These are phyloP conservation scores for Phyllosticta citrichinensis DNA, from an alignment of 2,329 filamentous ascomycete genomes.

Conservation along the genomic window DNA sequence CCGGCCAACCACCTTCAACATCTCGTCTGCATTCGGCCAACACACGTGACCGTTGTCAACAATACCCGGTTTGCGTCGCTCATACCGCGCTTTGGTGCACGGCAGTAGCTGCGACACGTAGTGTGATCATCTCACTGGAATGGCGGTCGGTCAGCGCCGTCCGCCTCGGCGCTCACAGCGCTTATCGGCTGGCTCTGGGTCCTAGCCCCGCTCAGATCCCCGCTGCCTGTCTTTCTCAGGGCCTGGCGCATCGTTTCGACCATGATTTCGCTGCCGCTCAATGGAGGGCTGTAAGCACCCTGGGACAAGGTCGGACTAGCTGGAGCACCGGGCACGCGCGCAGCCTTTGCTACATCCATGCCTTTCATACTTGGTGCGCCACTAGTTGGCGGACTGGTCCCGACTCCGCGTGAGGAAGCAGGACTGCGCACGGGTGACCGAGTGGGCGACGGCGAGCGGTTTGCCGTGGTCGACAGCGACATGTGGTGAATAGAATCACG, in stretches of 20 bases:
- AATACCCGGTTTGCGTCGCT: not conserved
- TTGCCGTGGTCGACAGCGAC: conserved; percentile 52
- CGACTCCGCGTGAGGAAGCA: conserved; percentile 58
- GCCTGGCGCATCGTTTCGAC: conserved; percentile 94
- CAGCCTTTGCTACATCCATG: conserved; percentile 51
- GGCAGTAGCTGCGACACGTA: not conserved
- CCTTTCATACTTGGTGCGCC: conserved; percentile 65
- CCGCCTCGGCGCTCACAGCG: conserved; percentile 29
- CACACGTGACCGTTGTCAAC: not conserved
- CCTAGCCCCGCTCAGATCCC: conserved; percentile 51
- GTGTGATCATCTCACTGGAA: conserved; percentile 15
- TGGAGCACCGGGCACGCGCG: conserved; percentile 30
- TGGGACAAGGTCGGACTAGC: conserved; percentile 46
- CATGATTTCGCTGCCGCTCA: conserved; percentile 59
- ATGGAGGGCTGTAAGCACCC: conserved; percentile 44
- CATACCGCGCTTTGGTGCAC: not conserved
- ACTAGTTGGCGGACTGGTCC: conserved; percentile 66
- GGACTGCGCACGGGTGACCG: conserved; percentile 60
- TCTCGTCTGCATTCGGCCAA: not conserved
- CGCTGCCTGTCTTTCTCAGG: conserved; percentile 71
- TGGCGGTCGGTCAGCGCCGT: conserved; percentile 20
- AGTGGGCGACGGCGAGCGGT: conserved; percentile 56
- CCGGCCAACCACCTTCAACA: not conserved
- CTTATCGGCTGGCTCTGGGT: conserved; percentile 31
- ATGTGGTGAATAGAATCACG: conserved; percentile 62